Percentiles rank a stretch among this genome's conserved stretches.
phyloP scores from a whole-genome alignment of 73 alveolate genomes.

The Stentor roeselii region DNA sequence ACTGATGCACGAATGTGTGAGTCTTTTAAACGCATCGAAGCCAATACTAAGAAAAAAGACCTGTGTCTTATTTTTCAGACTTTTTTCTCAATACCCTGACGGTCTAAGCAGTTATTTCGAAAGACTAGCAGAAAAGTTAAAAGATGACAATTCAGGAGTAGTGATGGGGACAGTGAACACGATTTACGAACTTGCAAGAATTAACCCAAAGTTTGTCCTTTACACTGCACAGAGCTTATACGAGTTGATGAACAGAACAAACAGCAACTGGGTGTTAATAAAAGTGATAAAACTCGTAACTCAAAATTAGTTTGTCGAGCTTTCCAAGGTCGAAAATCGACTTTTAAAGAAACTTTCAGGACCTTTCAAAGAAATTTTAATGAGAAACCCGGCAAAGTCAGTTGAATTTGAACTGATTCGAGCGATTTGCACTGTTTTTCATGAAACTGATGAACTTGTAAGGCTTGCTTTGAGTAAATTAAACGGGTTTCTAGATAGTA shows the following conservation, averaged over 20 bases:
- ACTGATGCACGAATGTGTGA: constrained; percentile 44
- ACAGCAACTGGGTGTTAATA: constrained; percentile 56
- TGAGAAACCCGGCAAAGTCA: constrained; percentile 49
- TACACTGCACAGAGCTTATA: constrained; percentile 46
- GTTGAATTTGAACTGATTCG: constrained; percentile 53
- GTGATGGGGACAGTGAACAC: constrained; percentile 51
- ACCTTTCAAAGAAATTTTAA: constrained; percentile 40
- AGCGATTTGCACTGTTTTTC: constrained; percentile 23
- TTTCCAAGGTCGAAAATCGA: constrained; percentile 53
- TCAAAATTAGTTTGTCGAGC: constrained; percentile 34
- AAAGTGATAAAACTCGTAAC: constrained; percentile 20
- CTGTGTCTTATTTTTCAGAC: constrained; percentile 37
- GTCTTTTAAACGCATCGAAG: constrained; percentile 43
- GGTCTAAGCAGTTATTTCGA: constrained; percentile 36
- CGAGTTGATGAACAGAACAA: constrained; percentile 36
- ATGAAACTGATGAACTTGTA: constrained; percentile 1
- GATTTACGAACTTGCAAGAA: constrained; percentile 48
- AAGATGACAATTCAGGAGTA: constrained; percentile 50
- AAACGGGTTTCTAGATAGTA: constrained; percentile 15
- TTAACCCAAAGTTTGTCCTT: constrained; percentile 47
- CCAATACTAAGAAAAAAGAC: constrained; percentile 50
- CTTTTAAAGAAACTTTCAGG: constrained; percentile 33
- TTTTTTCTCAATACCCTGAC: constrained; percentile 45
- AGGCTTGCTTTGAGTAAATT: neutral
- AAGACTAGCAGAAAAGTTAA: constrained; percentile 40